Evolutionary conservation across 2,329 filamentous ascomycete species (phyloP), one percentile per base, ranked within the genome.

Genomic region (Talaromyces sp.): DNA sequence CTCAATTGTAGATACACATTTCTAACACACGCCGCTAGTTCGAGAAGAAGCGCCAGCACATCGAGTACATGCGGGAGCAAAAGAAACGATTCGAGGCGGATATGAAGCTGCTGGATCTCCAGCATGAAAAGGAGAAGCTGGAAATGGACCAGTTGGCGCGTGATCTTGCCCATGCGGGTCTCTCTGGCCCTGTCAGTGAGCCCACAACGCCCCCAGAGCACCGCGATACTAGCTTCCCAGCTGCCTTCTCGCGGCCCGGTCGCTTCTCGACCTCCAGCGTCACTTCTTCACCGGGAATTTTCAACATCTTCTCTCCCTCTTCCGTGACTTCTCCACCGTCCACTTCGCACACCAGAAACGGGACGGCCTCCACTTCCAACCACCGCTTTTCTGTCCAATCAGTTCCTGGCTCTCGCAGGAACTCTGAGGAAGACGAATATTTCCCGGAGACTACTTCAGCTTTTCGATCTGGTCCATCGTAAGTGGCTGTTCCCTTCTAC

Each of bases 181-280:
- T 80, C 53, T 82, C 87, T 64, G 90, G 90, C 59, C 90, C 93
- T 70, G 91, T 96, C 73, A 96, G 91, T 68, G 94, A 98, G 78
- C 95, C 95, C 16, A 97, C 95, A 1, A 99, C 95, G 27, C 95
- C 95, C 27, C 95, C 95, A 34, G 95, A 98, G 75, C 94, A 95
- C 75, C 89, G 88, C 68, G 92, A 96, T 66, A 87, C 86, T 64
- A 89, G 88, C 51, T 94, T 96, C 70, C 87, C 90, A 61, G 87
- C 87, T 70, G 87, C 90, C 67, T 90, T 95, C 72, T 92, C 91
- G 60, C 87, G 92, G 50, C 90, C 92, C 51, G 93, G 93, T 73
- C 87, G 93, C 65, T 94, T 96, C 79, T 96, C 94, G 59, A 90
- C 90, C 64, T 93, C 92, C 42, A 95, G 91, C 78, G 82, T 97